Percentiles rank a stretch among this genome's conserved stretches.
Evolutionary conservation across 139 green algal genomes (phyloP).

Genomic region (Chlorella sp.): DNA sequence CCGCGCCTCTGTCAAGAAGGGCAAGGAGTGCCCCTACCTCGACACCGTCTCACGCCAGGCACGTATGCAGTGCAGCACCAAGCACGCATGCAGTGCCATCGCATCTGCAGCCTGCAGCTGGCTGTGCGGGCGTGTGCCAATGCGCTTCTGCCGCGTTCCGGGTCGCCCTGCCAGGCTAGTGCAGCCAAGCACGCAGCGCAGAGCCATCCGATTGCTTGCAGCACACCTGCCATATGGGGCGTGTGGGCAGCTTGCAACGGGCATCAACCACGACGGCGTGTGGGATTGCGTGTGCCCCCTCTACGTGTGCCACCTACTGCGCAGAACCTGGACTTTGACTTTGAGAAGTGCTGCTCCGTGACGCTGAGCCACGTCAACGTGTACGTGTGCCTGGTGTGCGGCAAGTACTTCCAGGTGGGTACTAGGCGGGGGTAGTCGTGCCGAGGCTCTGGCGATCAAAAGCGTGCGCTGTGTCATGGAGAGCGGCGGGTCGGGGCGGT

Average conservation of each 20-base stretch:
- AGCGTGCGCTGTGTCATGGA: too few relatives aligned
- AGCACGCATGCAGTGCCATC: not conserved
- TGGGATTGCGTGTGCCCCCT: not conserved
- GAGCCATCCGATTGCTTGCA: too few relatives aligned
- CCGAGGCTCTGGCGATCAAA: too few relatives aligned
- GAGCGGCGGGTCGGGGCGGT: too few relatives aligned
- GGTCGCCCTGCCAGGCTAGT: too few relatives aligned
- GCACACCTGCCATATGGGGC: not conserved
- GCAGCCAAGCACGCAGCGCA: too few relatives aligned
- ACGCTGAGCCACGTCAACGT: constrained; percentile 88
- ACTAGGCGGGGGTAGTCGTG: too few relatives aligned
- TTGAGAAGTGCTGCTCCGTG: constrained; percentile 97
- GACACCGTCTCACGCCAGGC: constrained; percentile 89
- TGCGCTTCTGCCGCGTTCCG: too few relatives aligned
- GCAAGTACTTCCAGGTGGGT: constrained; percentile 94
- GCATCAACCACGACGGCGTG: not conserved
- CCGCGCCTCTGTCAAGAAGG: constrained; percentile 43
- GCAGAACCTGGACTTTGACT: constrained; percentile 97
- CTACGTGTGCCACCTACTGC: not conserved
- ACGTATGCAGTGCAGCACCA: constrained; percentile 1
- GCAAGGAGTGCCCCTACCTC: constrained; percentile 92
- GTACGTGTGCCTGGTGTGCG: constrained; percentile 97
- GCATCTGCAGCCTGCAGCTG: not conserved
- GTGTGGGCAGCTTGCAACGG: too few relatives aligned
- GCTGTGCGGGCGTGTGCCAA: too few relatives aligned